These are phyloP conservation scores for Scleromitrula shiraiana DNA, from an alignment of 2,329 filamentous ascomycete genomes.

Conservation along the genomic window DNA sequence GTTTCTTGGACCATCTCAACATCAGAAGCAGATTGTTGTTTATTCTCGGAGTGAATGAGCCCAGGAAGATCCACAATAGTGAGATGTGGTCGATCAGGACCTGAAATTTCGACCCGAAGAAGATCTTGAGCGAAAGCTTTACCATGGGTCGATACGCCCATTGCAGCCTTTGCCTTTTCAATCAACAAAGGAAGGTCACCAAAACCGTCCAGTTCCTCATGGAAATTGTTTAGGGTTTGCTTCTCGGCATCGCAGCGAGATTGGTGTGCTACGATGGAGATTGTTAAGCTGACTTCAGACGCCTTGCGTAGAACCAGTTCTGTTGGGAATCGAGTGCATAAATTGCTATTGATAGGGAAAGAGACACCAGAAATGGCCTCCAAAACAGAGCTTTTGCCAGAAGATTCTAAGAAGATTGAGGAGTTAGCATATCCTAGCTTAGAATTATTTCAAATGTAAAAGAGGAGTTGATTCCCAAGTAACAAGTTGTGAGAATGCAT, in stretches of 20 bases:
- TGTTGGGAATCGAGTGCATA: slow-evolving; percentile 38
- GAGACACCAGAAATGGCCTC: slow-evolving; percentile 32
- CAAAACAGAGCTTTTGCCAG: slow-evolving; percentile 14
- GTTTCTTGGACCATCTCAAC: slow-evolving; percentile 39
- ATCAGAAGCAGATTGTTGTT: slow-evolving; percentile 37
- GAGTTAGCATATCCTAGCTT: too few species aligned
- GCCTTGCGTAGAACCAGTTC: slow-evolving; percentile 32
- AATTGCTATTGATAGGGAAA: slow-evolving; percentile 33
- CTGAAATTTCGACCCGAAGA: slow-evolving; percentile 19
- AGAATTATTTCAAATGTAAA: too few species aligned
- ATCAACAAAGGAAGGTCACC: slow-evolving; percentile 16
- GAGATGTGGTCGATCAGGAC: slow-evolving; percentile 37
- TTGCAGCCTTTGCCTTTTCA: slow-evolving; percentile 16
- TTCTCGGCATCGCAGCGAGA: slow-evolving; percentile 15
- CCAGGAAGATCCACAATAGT: slow-evolving; percentile 53
- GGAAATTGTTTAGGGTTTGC: slow-evolving; percentile 12
- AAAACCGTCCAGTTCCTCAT: slow-evolving; percentile 17
- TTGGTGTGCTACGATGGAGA: slow-evolving; percentile 17
- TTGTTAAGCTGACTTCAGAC: slow-evolving; percentile 7
- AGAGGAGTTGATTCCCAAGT: too few species aligned
- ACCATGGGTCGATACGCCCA: slow-evolving; percentile 12
- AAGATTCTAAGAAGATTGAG: neutral
- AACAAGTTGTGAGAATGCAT: too few species aligned
- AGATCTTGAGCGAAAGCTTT: slow-evolving; percentile 25
- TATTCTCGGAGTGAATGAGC: slow-evolving; percentile 40